phyloP scores from a whole-genome alignment of 345 rosid genomes.

The Citrus medica region DNA sequence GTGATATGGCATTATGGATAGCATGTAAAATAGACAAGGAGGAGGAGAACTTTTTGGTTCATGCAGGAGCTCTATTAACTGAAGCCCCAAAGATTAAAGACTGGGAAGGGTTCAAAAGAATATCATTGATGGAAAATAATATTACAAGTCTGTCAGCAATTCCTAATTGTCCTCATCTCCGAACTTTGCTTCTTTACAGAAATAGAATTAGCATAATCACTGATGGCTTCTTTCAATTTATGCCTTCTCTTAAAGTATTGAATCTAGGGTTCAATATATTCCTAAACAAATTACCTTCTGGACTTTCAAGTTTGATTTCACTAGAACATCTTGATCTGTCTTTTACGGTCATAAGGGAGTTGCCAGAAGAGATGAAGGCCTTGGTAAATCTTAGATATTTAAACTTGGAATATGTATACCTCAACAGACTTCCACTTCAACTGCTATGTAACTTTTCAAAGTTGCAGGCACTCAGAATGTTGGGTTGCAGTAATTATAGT shows the following conservation, averaged over 20 bases:
- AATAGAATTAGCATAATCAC: constrained; percentile 12
- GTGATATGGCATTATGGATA: not conserved
- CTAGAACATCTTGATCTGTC: constrained; percentile 30
- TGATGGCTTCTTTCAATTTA: constrained; percentile 7
- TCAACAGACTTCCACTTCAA: constrained; percentile 15
- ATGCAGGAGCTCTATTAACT: not conserved
- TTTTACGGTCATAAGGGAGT: constrained; percentile 16
- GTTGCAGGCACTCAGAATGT: constrained; percentile 9
- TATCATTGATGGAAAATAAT: constrained; percentile 26
- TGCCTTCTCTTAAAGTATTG: constrained; percentile 27
- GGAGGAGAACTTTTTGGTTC: not conserved
- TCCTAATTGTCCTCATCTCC: constrained; percentile 21
- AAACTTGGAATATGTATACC: constrained; percentile 5
- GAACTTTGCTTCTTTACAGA: constrained; percentile 19
- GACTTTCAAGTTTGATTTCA: constrained; percentile 5
- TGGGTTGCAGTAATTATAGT: not conserved
- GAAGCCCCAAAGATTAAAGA: not conserved
- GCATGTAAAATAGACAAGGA: not conserved
- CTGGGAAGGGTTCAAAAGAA: not conserved
- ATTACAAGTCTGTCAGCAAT: constrained; percentile 14
- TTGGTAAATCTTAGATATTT: constrained; percentile 24
- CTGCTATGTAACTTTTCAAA: constrained; percentile 2
- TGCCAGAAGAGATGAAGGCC: constrained; percentile 28
- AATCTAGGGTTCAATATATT: constrained; percentile 24
- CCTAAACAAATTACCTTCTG: constrained; percentile 26